A percentile compares a stretch with the other conserved stretches of the same genome.
Evolutionary conservation across 495 filamentous ascomycete species (phyloP).

Genomic region (Lophiostoma macrostomum): DNA sequence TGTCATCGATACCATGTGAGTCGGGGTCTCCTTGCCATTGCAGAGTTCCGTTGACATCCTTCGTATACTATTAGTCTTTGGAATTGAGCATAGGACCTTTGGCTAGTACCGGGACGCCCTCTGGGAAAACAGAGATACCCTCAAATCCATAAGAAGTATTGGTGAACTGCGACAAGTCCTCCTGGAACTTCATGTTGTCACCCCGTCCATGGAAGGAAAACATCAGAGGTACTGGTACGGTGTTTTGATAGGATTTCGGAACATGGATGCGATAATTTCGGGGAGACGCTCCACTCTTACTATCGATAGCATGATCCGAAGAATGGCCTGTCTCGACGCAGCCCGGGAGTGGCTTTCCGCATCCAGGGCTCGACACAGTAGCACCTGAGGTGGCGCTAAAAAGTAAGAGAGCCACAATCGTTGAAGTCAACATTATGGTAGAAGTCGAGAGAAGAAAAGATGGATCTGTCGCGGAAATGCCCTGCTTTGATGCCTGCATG

Average conservation of each 20-base stretch:
- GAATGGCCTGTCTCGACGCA: conserved; percentile 2
- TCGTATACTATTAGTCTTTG: not conserved
- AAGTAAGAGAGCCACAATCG: too few relatives aligned
- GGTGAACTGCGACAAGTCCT: conserved; percentile 19
- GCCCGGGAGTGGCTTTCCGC: conserved; percentile 6
- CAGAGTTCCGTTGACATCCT: conserved; percentile 8
- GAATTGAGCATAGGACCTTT: conserved; percentile 5
- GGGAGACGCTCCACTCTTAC: conserved; percentile 10
- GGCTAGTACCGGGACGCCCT: conserved; percentile 23
- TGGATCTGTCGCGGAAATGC: too few relatives aligned
- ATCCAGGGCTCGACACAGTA: conserved; percentile 17
- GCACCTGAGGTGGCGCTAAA: too few relatives aligned
- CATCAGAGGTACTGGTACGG: conserved; percentile 25
- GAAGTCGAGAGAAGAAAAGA: too few relatives aligned
- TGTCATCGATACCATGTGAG: conserved; percentile 27
- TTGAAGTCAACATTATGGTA: too few relatives aligned
- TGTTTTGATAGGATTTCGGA: conserved; percentile 15
- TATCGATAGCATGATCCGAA: conserved; percentile 3
- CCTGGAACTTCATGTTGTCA: conserved; percentile 16
- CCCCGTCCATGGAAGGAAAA: conserved; percentile 21
- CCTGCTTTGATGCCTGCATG: too few relatives aligned
- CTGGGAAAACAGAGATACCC: conserved; percentile 21
- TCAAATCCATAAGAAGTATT: conserved; percentile 21
- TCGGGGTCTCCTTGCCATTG: conserved; percentile 27
- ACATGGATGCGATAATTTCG: conserved; percentile 26